These are phyloP conservation scores for Fomitopsis palustris DNA, from an alignment of 1,284 basidiomycete species.

Conservation along the genomic window DNA sequence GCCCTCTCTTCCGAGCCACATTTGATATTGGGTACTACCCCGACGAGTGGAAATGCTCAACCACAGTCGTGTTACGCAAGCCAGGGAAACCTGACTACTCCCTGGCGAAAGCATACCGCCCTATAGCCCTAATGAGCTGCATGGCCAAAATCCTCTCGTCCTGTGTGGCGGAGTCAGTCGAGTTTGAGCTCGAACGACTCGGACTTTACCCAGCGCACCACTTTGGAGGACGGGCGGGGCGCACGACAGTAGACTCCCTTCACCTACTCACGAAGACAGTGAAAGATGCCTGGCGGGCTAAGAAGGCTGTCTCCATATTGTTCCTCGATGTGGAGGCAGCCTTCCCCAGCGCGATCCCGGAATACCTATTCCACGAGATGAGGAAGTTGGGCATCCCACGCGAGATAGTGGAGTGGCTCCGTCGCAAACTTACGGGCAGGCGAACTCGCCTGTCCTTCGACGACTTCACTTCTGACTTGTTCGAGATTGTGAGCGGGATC, in stretches of 20 bases:
- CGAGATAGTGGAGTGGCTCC: constrained; percentile 21
- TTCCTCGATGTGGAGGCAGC: constrained; percentile 39
- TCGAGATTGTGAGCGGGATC: constrained; percentile 26
- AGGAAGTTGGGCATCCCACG: constrained; percentile 24
- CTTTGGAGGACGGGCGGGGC: constrained; percentile 32
- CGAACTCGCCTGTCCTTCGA: constrained; percentile 27
- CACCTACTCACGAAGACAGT: constrained; percentile 28
- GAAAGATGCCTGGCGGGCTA: constrained; percentile 32
- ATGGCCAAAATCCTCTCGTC: constrained; percentile 32
- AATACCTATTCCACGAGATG: constrained; percentile 33
- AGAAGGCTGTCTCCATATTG: constrained; percentile 28
- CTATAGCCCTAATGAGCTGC: constrained; percentile 36
- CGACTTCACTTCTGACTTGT: constrained; percentile 21
- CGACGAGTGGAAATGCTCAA: constrained; percentile 27
- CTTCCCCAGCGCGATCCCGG: too few relatives aligned
- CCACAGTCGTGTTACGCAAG: constrained; percentile 36
- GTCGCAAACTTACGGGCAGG: constrained; percentile 18
- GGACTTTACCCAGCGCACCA: constrained; percentile 25
- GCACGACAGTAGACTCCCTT: constrained; percentile 35
- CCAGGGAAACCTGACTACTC: constrained; percentile 35
- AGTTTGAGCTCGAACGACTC: constrained; percentile 20
- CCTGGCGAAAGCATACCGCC: constrained; percentile 32
- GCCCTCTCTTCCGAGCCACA: constrained; percentile 27
- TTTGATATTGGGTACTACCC: constrained; percentile 27
- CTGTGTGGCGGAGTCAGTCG: constrained; percentile 21